Evolutionary conservation across 345 rosid genomes (phyloP), one percentile per base, ranked within the genome.

Genomic region (Salix udensis): DNA sequence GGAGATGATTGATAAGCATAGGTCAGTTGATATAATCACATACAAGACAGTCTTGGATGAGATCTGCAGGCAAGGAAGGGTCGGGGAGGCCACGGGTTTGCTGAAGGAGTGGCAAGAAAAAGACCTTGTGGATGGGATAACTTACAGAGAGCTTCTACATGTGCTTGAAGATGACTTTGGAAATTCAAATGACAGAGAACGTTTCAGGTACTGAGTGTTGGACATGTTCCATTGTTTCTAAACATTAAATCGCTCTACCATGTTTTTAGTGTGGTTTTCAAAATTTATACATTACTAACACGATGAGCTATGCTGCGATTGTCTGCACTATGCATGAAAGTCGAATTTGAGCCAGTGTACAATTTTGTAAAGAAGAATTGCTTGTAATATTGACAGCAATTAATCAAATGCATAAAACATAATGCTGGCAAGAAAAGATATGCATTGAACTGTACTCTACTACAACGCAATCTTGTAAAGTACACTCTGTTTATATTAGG

Each of bases 1-100:
- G 93, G 97, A 94, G 83, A 92, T 94, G 98, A 85, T 90, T 74
- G 87, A 84, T 74, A 89, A 84, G 19, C 84, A 84, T n/a, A 84
- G 85, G 28, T 74, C 80, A 4, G 92, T 84, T 68, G 98, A 94
- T 87, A 86, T 87, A 15, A 90, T 94, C 66, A 91, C 94, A 0
- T 84, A 76, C 78, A 90, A 74, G 75, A 94, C 97, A 44, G 44
- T 92, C 48, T 73, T 92, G 74, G 95, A 90, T 75, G 98, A 91
- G 90, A 86, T 88, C 13, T 91, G 97, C 78, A 87, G 97, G 77
- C 78, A 69, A 36, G 88, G 91, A 70, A 87, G 71, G 77, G 79
- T 70, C 13, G 83, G 75, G 76, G 97, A 92, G 76, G 95, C 91
- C 42, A 87, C 50, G 80, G 73, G 74, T 28, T 67, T 94, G 72